phyloP scores from a whole-genome alignment of 23 red algal genomes.

The Chondrus crispus region DNA sequence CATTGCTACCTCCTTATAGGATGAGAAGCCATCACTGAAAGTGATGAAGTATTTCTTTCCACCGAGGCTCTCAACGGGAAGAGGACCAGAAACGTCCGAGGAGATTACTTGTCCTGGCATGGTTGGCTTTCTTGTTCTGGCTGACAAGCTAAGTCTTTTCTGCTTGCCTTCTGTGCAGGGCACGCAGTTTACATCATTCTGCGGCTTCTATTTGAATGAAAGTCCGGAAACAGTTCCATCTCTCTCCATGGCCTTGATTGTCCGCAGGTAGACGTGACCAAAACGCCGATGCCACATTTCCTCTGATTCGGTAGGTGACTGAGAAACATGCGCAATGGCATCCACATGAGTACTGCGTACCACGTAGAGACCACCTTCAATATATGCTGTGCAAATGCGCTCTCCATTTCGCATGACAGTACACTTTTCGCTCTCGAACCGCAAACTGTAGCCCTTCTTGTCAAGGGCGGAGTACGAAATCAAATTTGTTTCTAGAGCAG shows the following conservation, averaged over 20 bases:
- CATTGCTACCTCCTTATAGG: background rate
- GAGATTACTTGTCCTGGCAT: background rate
- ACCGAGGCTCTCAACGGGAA: background rate
- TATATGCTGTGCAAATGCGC: too few species aligned
- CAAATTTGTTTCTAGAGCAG: too few species aligned
- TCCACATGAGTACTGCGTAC: too few species aligned
- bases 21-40: background rate
- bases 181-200: background rate
- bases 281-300: background rate
- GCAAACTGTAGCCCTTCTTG: too few species aligned
- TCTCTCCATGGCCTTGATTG: background rate
- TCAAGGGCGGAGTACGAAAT: too few species aligned
- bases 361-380: too few species aligned
- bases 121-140: background rate
- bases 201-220: background rate
- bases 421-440: too few species aligned
- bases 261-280: background rate
- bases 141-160: background rate
- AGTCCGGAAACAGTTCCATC: background rate
- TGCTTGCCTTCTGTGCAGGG: background rate
- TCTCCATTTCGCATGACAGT: too few species aligned
- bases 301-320: too few species aligned
- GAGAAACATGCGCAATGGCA: too few species aligned
- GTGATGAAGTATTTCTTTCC: background rate
- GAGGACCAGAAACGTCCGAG: background rate